phyloP scores from a whole-genome alignment of 1,284 basidiomycete species.

The Dichomitus squalens region DNA sequence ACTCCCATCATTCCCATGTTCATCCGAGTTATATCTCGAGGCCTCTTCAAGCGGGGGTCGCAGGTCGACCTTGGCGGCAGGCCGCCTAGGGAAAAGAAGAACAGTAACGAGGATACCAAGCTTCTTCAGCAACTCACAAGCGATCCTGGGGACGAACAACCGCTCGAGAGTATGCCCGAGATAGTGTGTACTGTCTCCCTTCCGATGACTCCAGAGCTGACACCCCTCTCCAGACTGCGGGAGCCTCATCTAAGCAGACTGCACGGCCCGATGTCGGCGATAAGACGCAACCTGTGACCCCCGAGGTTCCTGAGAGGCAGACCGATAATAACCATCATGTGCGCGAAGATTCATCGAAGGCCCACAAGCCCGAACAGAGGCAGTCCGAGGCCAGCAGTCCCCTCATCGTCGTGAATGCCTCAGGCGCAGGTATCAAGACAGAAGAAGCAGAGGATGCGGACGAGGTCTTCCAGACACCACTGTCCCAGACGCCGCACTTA shows the following conservation, averaged over 20 bases:
- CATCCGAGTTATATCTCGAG: slow-evolving; percentile 16
- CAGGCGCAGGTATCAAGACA: not conserved
- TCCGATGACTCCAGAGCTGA: no score
- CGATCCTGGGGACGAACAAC: not conserved
- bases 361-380: not conserved
- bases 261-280: no score
- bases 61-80: slow-evolving; percentile 3
- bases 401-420: slow-evolving; percentile 9
- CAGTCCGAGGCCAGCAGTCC: not conserved
- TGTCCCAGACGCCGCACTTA: not conserved
- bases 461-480: slow-evolving; percentile 9
- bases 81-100: not conserved
- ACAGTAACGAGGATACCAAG: not conserved
- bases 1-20: slow-evolving; percentile 15
- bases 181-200: not conserved
- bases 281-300: not conserved
- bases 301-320: no score
- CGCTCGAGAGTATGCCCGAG: not conserved
- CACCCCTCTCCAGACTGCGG: not conserved
- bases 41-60: slow-evolving; percentile 13
- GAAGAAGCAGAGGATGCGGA: not conserved
- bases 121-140: not conserved
- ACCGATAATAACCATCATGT: not conserved
- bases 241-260: no score
- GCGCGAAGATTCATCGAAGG: not conserved